Conservation (phyloP, 305 asterid genomes). For the Fraxinus velutina region DNA sequence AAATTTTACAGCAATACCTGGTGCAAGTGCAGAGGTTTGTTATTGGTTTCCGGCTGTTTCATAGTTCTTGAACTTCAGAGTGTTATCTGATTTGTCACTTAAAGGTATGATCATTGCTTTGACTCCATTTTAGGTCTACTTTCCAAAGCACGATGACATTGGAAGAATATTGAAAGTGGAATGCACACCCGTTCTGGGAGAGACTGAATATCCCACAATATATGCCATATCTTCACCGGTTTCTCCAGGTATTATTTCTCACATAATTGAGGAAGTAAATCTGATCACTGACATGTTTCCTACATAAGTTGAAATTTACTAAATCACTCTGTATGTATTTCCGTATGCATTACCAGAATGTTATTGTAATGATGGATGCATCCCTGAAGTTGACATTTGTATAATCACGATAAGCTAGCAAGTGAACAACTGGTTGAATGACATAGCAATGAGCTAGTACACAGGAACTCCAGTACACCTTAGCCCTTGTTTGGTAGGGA, state of each 20-base stretch:
- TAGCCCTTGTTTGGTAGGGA: not conserved
- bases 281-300: not conserved
- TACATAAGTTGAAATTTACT: not conserved
- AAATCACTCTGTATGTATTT: not conserved
- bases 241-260: slow-evolving; percentile 63
- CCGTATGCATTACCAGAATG: not conserved
- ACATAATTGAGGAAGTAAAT: slow-evolving; percentile 12
- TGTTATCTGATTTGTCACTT: slow-evolving; percentile 2
- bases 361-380: slow-evolving; percentile 5
- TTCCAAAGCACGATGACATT: slow-evolving; percentile 73
- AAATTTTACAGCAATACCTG: slow-evolving; percentile 63
- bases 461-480: not conserved
- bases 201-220: slow-evolving; percentile 57
- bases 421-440: slow-evolving; percentile 5
- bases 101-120: slow-evolving; percentile 3
- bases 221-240: slow-evolving; percentile 88
- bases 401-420: slow-evolving; percentile 5
- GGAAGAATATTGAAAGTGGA: slow-evolving; percentile 82
- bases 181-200: slow-evolving; percentile 75
- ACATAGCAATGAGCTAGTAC: not conserved
- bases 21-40: slow-evolving; percentile 75
- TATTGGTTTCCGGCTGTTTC: slow-evolving; percentile 28
- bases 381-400: not conserved
- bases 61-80: slow-evolving; percentile 6
- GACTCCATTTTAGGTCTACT: slow-evolving; percentile 58